Base-by-base conservation (phyloP, 75 land plant species). In the Pinus albicaulis region DNA sequence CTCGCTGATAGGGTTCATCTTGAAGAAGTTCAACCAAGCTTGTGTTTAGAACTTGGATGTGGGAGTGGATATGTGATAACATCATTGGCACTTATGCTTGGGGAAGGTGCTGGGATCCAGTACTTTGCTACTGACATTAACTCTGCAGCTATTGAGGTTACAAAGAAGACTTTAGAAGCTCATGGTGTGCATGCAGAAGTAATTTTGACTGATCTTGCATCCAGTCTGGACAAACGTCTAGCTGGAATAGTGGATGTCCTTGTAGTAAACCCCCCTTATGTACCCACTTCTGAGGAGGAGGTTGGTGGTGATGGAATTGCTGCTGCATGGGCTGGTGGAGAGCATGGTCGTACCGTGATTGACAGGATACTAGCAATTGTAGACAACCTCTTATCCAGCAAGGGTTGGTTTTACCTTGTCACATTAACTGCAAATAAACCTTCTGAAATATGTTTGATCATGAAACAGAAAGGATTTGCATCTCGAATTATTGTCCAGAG, bases 1-100 rank as follows among this genome's bases (percentile, higher is more conserved):
- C 80, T 96, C 20, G 95, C 99, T 28, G 98, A 96, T 73, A 83
- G 88, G 59, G 65, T 72, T 55, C 86, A 90, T 64, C 77, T 96
- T 38, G 28, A 85, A 63, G 83, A 86, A 55, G 93, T 83, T 76
- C 77, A 68, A 4, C 99, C 99, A 7, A 79, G 69, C 28, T 56
- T 96, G 22, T 96, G 98, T 73, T 15, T 96, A 82, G 98, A 96
- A 82, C 77, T 96, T 11, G 99, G 99, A n/a, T 92, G 91, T 73
- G 99, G 99, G 20, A 94, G 98, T 81, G 99, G 99, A 4, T 96
- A 96, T 82, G 98, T 96, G n/a, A 92, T 96, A 74, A 88, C 99
- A 64, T 96, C 99, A 3, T 81, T 96, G 25, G 95, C 93, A 14
- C 78, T 92, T 59, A 87, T 96, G 75, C 90, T 96, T 38, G 82